Base-by-base conservation (phyloP, 345 rosid genomes). In the Murraya koenigii region DNA sequence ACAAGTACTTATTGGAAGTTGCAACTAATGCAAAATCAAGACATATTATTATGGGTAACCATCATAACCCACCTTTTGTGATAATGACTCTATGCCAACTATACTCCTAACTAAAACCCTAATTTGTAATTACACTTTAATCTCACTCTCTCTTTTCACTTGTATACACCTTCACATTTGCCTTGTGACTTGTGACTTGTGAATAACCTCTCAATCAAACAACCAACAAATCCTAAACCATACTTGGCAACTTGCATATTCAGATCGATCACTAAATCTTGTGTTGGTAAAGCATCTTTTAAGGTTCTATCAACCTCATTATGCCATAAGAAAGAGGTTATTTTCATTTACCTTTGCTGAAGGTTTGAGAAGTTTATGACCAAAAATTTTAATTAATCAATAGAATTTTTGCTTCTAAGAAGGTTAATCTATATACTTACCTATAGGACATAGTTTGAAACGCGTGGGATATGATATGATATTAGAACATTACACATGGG, bases 71-170 rank as follows among this genome's bases (percentile, higher is more conserved):
- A 72, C 79, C 79, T 82, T 76, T 33, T 68, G 55, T 3, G 83
- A 84, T 61, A 82, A 62, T 6, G 78, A 86, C 86, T 71, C 73
- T 36, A 66, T 44, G 84, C 85, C 86, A 83, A 80, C 70, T 47
- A 26, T 17, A 20, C 67, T 15, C n/a, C 59, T 15, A 28, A 17
- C 59, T 15, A 28, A 17, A 54, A 47, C 69, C 62, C 22, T 75
- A 22, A 25, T 75, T 11, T 2, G 15, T 75, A 17, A 25, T 77
- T 71, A 69, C 22, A 52, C 56, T 52, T 17, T 52, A 17, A 52
- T 52, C 73, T 74, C 49, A 63, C 33, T 76, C 19, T 35, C 20
- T 10, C 52, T 17, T 44, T 44, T 32, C 14, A 35, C 55, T 61
- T 17, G 56, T 17, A 52, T 74, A 26, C 49, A 65, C 63, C 66